These are phyloP conservation scores for Starmerella geochares DNA, from an alignment of 805 yeast species.

Conservation along the genomic window DNA sequence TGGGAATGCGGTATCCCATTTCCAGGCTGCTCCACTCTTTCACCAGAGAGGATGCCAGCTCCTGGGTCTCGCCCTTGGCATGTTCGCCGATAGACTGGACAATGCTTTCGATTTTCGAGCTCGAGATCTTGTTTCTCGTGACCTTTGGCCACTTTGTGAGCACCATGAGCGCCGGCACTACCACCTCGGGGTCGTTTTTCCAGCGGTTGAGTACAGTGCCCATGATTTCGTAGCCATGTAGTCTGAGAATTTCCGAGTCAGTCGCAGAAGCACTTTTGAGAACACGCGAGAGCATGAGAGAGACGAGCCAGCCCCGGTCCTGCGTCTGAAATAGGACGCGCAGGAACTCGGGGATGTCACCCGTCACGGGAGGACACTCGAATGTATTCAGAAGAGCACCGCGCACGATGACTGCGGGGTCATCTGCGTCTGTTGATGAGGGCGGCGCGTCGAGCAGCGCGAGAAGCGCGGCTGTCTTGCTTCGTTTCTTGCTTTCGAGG, in stretches of 20 bases:
- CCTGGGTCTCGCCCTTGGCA: constrained; percentile 29
- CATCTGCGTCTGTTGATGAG: constrained; percentile 10
- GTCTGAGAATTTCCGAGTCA: constrained; percentile 51
- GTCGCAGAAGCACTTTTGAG: constrained; percentile 44
- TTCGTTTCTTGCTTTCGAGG: constrained; percentile 4
- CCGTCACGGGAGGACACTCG: constrained; percentile 38
- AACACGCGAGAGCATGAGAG: constrained; percentile 59
- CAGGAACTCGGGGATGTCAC: constrained; percentile 63
- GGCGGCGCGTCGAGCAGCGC: constrained; percentile 19
- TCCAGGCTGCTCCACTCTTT: constrained; percentile 63
- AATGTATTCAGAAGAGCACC: constrained; percentile 31
- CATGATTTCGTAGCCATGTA: constrained; percentile 81
- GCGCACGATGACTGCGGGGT: background rate
- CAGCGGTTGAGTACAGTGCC: constrained; percentile 45
- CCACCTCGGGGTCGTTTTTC: constrained; percentile 36
- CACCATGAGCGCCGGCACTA: constrained; percentile 44
- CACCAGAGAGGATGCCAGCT: constrained; percentile 40
- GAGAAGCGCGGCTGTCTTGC: constrained; percentile 11
- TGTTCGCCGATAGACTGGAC: constrained; percentile 37
- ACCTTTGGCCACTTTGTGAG: constrained; percentile 57
- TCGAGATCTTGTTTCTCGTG: constrained; percentile 65
- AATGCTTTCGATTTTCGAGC: constrained; percentile 60
- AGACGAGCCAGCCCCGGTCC: constrained; percentile 42
- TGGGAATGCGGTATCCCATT: constrained; percentile 79
- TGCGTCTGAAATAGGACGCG: constrained; percentile 57